These are phyloP conservation scores for Lachnellula willkommii DNA, from an alignment of 2,329 filamentous ascomycete genomes.

Conservation along the genomic window DNA sequence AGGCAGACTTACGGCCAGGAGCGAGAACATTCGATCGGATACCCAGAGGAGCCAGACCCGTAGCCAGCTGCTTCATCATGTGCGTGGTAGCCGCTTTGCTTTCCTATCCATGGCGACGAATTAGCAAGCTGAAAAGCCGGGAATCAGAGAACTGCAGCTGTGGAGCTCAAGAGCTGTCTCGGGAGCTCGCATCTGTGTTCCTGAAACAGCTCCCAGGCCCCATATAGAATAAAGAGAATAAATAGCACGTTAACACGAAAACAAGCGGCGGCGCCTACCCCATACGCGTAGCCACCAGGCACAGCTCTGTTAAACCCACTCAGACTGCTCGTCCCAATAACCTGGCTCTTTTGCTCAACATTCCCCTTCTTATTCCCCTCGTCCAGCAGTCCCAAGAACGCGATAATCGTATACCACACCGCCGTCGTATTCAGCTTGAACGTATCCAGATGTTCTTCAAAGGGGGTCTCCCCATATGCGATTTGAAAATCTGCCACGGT, in stretches of 20 bases:
- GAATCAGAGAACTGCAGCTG: too few relatives aligned
- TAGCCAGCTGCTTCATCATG: slow-evolving; percentile 62
- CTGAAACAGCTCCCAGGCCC: too few relatives aligned
- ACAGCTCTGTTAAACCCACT: slow-evolving; percentile 46
- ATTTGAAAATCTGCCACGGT: slow-evolving; percentile 31
- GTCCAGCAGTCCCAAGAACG: slow-evolving; percentile 61
- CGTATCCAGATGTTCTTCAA: slow-evolving; percentile 28
- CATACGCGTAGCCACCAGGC: slow-evolving; percentile 55
- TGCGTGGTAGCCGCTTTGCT: slow-evolving; percentile 70
- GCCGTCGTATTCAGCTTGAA: slow-evolving; percentile 59
- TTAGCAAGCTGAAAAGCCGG: too few relatives aligned
- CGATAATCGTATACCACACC: slow-evolving; percentile 62
- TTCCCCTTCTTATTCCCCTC: slow-evolving; percentile 53
- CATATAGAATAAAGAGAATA: too few relatives aligned
- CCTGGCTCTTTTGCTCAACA: slow-evolving; percentile 48
- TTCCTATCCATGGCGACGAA: slow-evolving; percentile 29
- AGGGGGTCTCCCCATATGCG: slow-evolving; percentile 14
- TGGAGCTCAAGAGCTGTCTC: slow-evolving; percentile 61
- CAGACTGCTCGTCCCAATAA: slow-evolving; percentile 68
- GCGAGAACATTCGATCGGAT: slow-evolving; percentile 41
- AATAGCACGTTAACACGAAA: too few relatives aligned
- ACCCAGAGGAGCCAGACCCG: slow-evolving; percentile 55
- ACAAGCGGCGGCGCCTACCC: slow-evolving; percentile 28
- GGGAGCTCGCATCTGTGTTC: too few relatives aligned
- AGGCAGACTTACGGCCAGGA: slow-evolving; percentile 11